These are phyloP conservation scores for Phaeophleospora eucalypticola DNA, from an alignment of 2,329 filamentous ascomycete genomes.

Conservation along the genomic window DNA sequence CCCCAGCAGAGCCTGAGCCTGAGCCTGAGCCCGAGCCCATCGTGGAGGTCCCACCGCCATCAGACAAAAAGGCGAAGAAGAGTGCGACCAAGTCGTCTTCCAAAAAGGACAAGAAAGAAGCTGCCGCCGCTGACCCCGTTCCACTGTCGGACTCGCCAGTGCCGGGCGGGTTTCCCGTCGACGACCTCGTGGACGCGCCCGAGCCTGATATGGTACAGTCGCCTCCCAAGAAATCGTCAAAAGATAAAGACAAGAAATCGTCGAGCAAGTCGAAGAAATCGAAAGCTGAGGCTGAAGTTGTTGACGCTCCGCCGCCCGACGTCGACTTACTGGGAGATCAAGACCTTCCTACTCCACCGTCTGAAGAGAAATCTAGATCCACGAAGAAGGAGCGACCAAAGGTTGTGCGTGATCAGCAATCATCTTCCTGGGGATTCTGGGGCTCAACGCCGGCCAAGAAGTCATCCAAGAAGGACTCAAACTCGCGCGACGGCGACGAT, in stretches of 20 bases:
- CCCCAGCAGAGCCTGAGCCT: constrained; percentile 29
- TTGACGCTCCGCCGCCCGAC: constrained; percentile 15
- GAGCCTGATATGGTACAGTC: constrained; percentile 20
- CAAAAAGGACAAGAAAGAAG: constrained; percentile 21
- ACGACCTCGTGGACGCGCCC: constrained; percentile 34
- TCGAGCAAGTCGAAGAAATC: constrained; percentile 27
- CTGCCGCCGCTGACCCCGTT: constrained; percentile 11
- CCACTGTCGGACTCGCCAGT: constrained; percentile 34
- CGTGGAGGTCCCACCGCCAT: constrained; percentile 2
- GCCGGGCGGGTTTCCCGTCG: constrained; percentile 45
- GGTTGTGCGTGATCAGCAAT: constrained; percentile 64
- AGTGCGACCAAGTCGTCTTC: constrained; percentile 14
- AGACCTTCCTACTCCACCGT: constrained; percentile 47
- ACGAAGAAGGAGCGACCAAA: constrained; percentile 73
- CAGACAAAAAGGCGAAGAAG: constrained; percentile 28
- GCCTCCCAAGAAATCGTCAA: constrained; percentile 19
- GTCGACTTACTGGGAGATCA: constrained; percentile 32
- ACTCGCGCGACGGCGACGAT: constrained; percentile 35
- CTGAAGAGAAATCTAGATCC: constrained; percentile 41
- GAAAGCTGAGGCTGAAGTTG: constrained; percentile 30
- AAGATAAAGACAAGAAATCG: constrained; percentile 24
- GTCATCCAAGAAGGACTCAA: constrained; percentile 47
- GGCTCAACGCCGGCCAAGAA: constrained; percentile 44
- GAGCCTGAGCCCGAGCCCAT: constrained; percentile 31
- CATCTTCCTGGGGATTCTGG: constrained; percentile 70